Conservation (phyloP, 2,329 filamentous ascomycete genomes). For the Trichoderma guizhouense region DNA sequence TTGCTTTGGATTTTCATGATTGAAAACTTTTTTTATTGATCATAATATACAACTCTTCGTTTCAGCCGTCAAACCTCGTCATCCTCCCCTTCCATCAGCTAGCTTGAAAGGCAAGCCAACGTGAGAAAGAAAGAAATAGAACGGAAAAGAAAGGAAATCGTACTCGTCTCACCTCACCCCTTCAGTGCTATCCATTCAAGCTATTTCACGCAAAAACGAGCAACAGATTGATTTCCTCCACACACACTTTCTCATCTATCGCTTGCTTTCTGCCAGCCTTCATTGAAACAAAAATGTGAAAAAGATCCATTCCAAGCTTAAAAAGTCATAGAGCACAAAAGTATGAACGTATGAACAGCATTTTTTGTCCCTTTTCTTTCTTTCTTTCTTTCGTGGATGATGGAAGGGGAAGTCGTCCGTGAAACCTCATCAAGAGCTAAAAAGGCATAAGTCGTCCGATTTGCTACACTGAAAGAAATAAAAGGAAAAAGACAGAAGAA, state of each 20-base stretch:
- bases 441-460: slow-evolving; percentile 2
- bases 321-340: background rate
- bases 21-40: slow-evolving; percentile 17
- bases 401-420: background rate
- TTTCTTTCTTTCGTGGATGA: background rate
- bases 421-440: slow-evolving; percentile 1
- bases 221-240: background rate
- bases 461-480: background rate
- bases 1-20: background rate
- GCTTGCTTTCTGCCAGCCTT: background rate
- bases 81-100: background rate
- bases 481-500: background rate
- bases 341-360: background rate
- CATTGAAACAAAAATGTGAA: background rate
- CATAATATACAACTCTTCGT: slow-evolving; percentile 17
- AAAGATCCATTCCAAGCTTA: background rate
- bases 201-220: background rate
- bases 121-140: background rate
- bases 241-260: background rate
- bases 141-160: background rate
- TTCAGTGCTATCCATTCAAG: background rate
- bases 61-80: background rate
- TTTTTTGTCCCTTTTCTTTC: background rate
- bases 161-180: background rate
- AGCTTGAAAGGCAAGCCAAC: background rate